Conservation (phyloP, 1,284 basidiomycete species). For the Cryptococcus sp. region DNA sequence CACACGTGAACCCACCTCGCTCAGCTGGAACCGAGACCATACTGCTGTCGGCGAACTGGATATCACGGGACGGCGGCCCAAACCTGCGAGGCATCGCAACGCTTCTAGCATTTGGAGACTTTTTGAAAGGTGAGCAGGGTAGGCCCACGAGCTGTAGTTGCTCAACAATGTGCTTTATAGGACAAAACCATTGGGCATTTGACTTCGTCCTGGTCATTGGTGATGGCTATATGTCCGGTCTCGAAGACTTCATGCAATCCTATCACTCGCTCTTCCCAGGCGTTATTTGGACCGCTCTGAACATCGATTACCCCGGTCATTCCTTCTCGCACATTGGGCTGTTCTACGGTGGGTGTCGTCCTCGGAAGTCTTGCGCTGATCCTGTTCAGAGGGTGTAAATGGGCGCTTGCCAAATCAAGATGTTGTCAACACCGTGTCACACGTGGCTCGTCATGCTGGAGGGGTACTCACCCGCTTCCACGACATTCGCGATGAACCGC, state of each 20-base stretch:
- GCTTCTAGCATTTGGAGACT: slow-evolving; percentile 77
- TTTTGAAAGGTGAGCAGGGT: slow-evolving; percentile 68
- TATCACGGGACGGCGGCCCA: slow-evolving; percentile 58
- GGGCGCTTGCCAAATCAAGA: slow-evolving; percentile 96
- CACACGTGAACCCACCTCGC: slow-evolving; percentile 76
- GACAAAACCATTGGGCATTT: slow-evolving; percentile 88
- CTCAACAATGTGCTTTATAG: slow-evolving; percentile 54
- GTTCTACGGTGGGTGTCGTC: slow-evolving; percentile 70
- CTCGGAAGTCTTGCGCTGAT: slow-evolving; percentile 8
- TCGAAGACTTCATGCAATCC: slow-evolving; percentile 83
- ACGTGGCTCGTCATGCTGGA: slow-evolving; percentile 71
- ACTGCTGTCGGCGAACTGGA: slow-evolving; percentile 84
- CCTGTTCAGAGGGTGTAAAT: slow-evolving; percentile 80
- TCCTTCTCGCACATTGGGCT: slow-evolving; percentile 92
- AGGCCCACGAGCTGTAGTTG: neutral
- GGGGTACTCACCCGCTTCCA: slow-evolving; percentile 75
- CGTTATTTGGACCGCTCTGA: slow-evolving; percentile 91
- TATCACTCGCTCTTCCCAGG: slow-evolving; percentile 78
- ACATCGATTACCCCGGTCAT: slow-evolving; percentile 94
- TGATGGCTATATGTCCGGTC: slow-evolving; percentile 85
- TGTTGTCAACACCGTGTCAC: slow-evolving; percentile 76
- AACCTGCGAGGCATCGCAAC: slow-evolving; percentile 87
- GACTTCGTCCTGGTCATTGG: slow-evolving; percentile 89
- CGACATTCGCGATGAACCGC: slow-evolving; percentile 63
- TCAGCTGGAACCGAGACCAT: slow-evolving; percentile 88